Conservation (phyloP, 139 green algal genomes). For the Chara braunii region DNA sequence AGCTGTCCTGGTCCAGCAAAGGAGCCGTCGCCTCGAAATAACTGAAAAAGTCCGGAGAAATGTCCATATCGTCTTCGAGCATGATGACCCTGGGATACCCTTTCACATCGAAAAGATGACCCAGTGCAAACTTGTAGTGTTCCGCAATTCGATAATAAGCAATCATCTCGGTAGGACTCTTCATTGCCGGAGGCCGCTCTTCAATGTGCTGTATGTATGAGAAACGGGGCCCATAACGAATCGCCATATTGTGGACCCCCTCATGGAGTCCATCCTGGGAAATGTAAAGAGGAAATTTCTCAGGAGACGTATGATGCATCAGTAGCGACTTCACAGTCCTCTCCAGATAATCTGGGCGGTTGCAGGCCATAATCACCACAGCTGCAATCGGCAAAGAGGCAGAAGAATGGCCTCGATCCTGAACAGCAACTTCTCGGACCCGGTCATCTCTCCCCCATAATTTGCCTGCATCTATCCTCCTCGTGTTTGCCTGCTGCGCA, state of each 20-base stretch:
- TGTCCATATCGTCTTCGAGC: constrained; percentile 47
- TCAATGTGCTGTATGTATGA: constrained; percentile 34
- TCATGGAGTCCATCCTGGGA: too few species aligned
- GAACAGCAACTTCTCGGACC: too few species aligned
- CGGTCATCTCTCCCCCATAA: too few species aligned
- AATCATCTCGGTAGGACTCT: constrained; percentile 18
- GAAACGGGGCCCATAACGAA: too few species aligned
- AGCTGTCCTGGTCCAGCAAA: constrained; percentile 36
- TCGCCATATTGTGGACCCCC: too few species aligned
- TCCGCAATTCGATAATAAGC: constrained; percentile 39
- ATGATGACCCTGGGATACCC: constrained; percentile 36
- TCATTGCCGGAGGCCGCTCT: neutral
- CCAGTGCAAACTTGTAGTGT: constrained; percentile 43
- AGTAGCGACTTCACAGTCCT: constrained; percentile 23
- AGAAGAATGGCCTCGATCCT: too few species aligned
- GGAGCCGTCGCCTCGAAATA: constrained; percentile 36
- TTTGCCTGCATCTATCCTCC: too few species aligned
- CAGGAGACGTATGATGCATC: neutral
- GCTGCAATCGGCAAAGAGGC: constrained; percentile 29
- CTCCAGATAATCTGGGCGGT: constrained; percentile 35
- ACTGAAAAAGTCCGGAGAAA: constrained; percentile 41
- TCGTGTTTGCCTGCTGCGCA: too few species aligned
- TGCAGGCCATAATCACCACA: constrained; percentile 39
- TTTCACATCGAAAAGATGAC: constrained; percentile 21
- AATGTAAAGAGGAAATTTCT: constrained; percentile 45